Percentiles rank a stretch among this genome's conserved stretches.
Conservation (phyloP, 2,329 filamentous ascomycete genomes). For the Colletotrichum sp. region DNA sequence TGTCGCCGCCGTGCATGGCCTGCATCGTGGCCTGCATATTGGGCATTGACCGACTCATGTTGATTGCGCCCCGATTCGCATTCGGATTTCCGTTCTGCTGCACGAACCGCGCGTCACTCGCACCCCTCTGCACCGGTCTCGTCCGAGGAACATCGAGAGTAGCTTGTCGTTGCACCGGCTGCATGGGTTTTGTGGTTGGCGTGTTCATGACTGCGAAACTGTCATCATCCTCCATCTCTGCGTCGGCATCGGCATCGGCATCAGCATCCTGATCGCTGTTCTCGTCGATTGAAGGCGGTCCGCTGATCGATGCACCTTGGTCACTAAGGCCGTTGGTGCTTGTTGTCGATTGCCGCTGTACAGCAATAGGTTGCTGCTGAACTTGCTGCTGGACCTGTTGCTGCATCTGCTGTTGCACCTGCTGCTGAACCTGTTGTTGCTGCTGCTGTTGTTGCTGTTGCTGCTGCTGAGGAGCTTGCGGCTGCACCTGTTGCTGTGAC, state of each 20-base stretch:
- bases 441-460: conserved; percentile 30
- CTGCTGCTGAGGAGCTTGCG: conserved; percentile 35
- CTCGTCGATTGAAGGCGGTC: conserved; percentile 48
- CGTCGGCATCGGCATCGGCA: conserved; percentile 42
- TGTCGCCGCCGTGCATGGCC: conserved; percentile 45
- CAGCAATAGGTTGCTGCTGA: conserved; percentile 24
- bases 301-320: conserved; percentile 35
- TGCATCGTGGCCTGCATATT: conserved; percentile 50
- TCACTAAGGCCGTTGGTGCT: conserved; percentile 41
- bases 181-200: conserved; percentile 39
- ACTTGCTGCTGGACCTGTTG: conserved; percentile 26
- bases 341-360: conserved; percentile 33
- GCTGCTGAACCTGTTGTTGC: conserved; percentile 29
- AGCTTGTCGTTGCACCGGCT: conserved; percentile 43
- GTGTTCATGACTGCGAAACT: conserved; percentile 56
- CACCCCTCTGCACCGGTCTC: conserved; percentile 34
- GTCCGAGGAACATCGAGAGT: conserved; percentile 50
- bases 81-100: conserved; percentile 45
- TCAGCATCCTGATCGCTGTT: conserved; percentile 50
- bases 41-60: conserved; percentile 50
- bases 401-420: conserved; percentile 22
- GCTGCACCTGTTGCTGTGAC: conserved; percentile 35
- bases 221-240: conserved; percentile 64
- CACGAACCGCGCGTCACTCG: conserved; percentile 43
- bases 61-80: conserved; percentile 40